phyloP scores from a whole-genome alignment of 208 protist genomes.

The Trypanosoma mega region DNA sequence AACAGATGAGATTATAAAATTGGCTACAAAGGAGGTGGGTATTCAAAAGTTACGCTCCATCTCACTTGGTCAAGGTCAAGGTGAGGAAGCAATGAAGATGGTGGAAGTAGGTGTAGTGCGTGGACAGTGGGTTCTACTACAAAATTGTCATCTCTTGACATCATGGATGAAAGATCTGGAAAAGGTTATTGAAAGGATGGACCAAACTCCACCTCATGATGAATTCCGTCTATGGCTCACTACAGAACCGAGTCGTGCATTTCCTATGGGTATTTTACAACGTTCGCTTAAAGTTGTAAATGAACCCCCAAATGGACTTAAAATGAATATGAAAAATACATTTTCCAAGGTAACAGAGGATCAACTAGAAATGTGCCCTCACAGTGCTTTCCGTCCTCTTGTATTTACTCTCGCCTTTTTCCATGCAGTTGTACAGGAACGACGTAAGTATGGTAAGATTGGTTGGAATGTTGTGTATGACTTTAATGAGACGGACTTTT shows the following conservation, averaged over 20 bases:
- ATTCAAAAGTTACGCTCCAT: constrained; percentile 94
- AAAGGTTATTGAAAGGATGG: constrained; percentile 96
- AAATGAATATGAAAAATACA: constrained; percentile 98
- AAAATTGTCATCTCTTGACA: constrained; percentile 99
- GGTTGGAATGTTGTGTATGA: constrained; percentile 99
- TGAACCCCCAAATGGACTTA: constrained; percentile 98
- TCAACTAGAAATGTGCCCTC: constrained; percentile 91
- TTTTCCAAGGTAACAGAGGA: constrained; percentile 97
- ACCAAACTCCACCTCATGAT: constrained; percentile 92
- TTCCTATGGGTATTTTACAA: constrained; percentile 98
- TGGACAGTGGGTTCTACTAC: constrained; percentile 98
- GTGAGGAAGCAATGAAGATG: constrained; percentile 94
- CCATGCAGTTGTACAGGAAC: constrained; percentile 98
- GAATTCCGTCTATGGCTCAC: constrained; percentile 99
- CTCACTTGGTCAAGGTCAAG: constrained; percentile 98
- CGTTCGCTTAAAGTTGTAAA: constrained; percentile 98
- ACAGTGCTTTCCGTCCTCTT: constrained; percentile 96
- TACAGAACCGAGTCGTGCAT: constrained; percentile 97
- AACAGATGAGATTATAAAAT: constrained; percentile 96
- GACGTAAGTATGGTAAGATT: constrained; percentile 97
- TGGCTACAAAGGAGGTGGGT: constrained; percentile 95
- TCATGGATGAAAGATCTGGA: constrained; percentile 98
- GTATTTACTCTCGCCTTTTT: constrained; percentile 99
- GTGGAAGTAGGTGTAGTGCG: constrained; percentile 94
- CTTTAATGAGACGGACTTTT: constrained; percentile 99